Conservation (phyloP, 441 rosid genomes). For the Bocquillonia castaneifolia region DNA sequence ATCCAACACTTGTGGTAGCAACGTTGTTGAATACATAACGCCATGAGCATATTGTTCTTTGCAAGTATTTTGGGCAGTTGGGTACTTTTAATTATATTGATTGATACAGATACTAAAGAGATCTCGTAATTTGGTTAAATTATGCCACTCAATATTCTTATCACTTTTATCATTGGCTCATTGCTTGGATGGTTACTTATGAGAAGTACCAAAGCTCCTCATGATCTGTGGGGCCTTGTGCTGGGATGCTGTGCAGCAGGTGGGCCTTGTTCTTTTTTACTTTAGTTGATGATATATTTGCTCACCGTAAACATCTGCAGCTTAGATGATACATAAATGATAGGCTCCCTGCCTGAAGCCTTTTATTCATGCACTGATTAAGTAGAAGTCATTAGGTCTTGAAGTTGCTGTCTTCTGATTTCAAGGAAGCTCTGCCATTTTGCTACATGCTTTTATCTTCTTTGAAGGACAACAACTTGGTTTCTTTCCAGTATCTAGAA, state of each 20-base stretch:
- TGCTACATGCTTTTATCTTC: neutral
- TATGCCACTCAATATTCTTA: conserved; percentile 42
- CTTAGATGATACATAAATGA: no score
- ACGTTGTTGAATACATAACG: conserved; percentile 33
- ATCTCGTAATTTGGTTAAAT: conserved; percentile 31
- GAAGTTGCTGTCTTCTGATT: neutral
- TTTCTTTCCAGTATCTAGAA: neutral
- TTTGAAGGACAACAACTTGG: neutral
- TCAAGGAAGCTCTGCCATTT: neutral
- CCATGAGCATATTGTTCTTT: conserved; percentile 22
- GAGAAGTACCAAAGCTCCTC: conserved; percentile 30
- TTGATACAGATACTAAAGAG: no score
- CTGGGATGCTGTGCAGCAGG: conserved; percentile 50
- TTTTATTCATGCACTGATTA: no score
- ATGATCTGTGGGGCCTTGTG: conserved; percentile 37
- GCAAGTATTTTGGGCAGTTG: neutral
- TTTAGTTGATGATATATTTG: neutral
- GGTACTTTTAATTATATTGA: neutral
- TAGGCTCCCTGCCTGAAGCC: no score
- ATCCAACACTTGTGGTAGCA: conserved; percentile 39
- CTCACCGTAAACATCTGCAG: neutral
- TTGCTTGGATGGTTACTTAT: conserved; percentile 38
- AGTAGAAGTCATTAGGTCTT: neutral
- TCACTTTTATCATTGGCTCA: conserved; percentile 38
- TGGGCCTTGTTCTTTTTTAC: neutral